Conservation (phyloP, 768 basidiomycete species). For the Mycena venus region DNA sequence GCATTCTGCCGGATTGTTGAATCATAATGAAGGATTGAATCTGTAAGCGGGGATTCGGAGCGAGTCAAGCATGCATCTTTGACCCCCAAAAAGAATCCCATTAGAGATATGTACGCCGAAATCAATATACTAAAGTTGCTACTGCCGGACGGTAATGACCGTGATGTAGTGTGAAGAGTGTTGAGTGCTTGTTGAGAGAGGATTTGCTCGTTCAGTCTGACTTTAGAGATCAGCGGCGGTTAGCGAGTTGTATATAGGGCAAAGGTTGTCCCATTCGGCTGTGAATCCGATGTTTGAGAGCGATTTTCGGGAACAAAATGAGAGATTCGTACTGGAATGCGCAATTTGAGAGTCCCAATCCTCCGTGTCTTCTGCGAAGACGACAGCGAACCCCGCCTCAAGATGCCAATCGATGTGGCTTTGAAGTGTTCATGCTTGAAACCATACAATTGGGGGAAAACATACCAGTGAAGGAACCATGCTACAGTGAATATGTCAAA, state of each 20-base stretch:
- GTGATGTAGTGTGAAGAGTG: background rate
- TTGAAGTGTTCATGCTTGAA: background rate
- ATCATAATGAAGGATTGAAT: no score
- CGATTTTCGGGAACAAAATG: background rate
- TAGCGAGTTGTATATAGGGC: background rate
- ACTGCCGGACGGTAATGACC: no score
- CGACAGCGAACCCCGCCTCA: slow-evolving; percentile 57
- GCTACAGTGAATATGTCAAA: slow-evolving; percentile 23
- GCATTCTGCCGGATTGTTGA: no score
- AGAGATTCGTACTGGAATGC: background rate
- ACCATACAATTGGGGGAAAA: background rate
- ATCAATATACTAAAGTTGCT: no score
- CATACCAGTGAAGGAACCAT: slow-evolving; percentile 61
- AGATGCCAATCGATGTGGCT: slow-evolving; percentile 68
- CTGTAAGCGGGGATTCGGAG: no score
- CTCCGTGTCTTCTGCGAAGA: slow-evolving; percentile 53
- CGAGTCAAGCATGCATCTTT: no score
- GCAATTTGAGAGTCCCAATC: slow-evolving; percentile 6
- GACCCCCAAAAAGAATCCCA: no score
- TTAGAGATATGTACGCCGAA: no score
- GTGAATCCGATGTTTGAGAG: background rate
- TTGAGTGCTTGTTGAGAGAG: background rate
- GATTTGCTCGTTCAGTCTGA: background rate
- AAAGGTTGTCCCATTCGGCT: background rate
- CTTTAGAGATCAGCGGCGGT: background rate